These are phyloP conservation scores for Kurtzmaniella quercitrusa DNA, from an alignment of 1,139 yeast species.

Conservation along the genomic window DNA sequence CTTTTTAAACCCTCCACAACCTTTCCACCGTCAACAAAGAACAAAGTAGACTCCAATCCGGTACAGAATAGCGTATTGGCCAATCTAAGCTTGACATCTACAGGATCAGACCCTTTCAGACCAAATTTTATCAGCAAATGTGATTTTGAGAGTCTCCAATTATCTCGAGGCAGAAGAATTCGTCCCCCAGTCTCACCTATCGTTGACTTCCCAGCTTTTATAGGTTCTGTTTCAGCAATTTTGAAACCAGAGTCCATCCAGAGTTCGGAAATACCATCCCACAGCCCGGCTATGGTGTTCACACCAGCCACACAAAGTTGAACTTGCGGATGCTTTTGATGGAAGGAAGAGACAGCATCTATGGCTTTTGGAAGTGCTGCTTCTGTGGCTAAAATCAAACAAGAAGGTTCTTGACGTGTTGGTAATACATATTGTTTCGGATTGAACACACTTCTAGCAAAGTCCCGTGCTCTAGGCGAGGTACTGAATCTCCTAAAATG, in stretches of 20 bases:
- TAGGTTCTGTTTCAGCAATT: neutral
- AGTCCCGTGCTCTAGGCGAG: neutral
- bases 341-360: conserved; percentile 27
- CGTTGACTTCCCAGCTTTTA: conserved; percentile 10
- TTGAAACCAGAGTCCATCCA: conserved; percentile 36
- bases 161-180: conserved; percentile 28
- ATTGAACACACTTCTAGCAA: conserved; percentile 3
- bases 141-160: conserved; percentile 36
- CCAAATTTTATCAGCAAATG: conserved; percentile 20
- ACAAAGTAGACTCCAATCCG: conserved; percentile 34
- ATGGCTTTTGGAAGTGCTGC: conserved; percentile 32
- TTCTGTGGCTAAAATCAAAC: conserved; percentile 41
- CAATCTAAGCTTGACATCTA: conserved; percentile 21
- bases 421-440: neutral
- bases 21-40: conserved; percentile 12
- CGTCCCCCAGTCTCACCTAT: conserved; percentile 31
- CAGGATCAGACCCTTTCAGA: conserved; percentile 6
- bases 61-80: conserved; percentile 43
- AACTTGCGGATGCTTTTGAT: conserved; percentile 22
- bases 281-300: conserved; percentile 37
- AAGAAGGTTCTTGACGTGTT: neutral
- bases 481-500: conserved; percentile 2
- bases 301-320: conserved; percentile 48
- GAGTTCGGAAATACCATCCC: conserved; percentile 45
- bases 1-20: conserved; percentile 26